Base-by-base conservation (phyloP, 495 filamentous ascomycete genomes). In the Trichoderma virens region DNA sequence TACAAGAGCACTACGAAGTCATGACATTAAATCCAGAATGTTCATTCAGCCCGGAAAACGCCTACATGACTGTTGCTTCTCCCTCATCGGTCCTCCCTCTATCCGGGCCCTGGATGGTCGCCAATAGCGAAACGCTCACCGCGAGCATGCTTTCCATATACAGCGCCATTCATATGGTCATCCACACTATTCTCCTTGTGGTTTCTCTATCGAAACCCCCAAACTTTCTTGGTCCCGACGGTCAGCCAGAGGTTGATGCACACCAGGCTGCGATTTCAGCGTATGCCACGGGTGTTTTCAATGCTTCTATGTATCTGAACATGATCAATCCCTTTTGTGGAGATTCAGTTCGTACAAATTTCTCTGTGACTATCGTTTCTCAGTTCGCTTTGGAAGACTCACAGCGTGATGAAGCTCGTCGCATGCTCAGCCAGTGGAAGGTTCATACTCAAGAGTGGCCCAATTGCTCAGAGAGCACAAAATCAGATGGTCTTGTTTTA, bases 301-400 rank as follows among this genome's bases (percentile, higher is more conserved):
- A 30, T 18, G 51, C 51, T 14, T 27, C 23, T 9, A 28, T 27
- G 13, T 30, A 56, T 5, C 27, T 56, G 9, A 27, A 56, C 13
- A 56, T 56, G 51, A 28, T 56, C 23, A 56, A 56, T 18, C 51
- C 51, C 4, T 56, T 56, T 30, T 56, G 51, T 18, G 51, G 51
- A 9, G 51, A 56, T 8, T 11, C 51, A 8, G 6, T 31, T 9
- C 51, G 51, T 14, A 56, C 51, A 30, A 30, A 3, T 9, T 56
- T 56, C 25, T 27, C 51, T 3, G 18, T 56, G 9, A 31, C 11
- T 11, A 16, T 56, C 6, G 51, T 56, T 56, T 14, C 51, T 56
- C 51, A 56, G 27, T 56, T 56, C 30, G 51, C 51, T 4, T 16
- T 56, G 13, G 51, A 56, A 18, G 51, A 56, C 11, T 2, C 25